Evolutionary conservation across 1,284 basidiomycete species (phyloP).

Genomic region (Mycosarcoma mackinlayi): DNA sequence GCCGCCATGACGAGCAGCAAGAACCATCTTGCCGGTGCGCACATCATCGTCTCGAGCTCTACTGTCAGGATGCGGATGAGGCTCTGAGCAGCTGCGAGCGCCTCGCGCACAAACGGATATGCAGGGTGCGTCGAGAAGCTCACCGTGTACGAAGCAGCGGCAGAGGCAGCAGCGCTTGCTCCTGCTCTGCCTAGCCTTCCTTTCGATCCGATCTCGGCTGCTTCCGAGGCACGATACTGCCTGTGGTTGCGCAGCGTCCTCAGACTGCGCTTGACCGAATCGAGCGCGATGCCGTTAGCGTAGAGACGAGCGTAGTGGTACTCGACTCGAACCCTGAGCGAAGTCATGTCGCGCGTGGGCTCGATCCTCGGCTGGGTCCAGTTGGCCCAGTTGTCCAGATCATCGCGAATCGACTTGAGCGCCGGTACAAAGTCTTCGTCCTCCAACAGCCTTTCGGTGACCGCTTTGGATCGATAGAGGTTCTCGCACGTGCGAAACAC

Average conservation of each 20-base stretch:
- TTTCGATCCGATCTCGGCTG: slow-evolving; percentile 45
- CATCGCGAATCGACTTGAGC: slow-evolving; percentile 48
- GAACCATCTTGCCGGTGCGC: slow-evolving; percentile 54
- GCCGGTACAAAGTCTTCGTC: slow-evolving; percentile 51
- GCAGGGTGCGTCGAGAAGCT: slow-evolving; percentile 52
- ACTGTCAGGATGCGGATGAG: slow-evolving; percentile 51
- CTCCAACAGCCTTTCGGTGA: slow-evolving; percentile 44
- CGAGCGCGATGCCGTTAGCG: slow-evolving; percentile 50
- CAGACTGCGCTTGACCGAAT: slow-evolving; percentile 50
- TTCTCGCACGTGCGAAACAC: slow-evolving; percentile 53
- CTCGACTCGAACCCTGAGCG: slow-evolving; percentile 48
- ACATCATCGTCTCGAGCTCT: slow-evolving; percentile 53
- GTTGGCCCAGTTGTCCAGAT: slow-evolving; percentile 52
- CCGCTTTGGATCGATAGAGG: slow-evolving; percentile 47
- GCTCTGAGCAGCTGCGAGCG: slow-evolving; percentile 51
- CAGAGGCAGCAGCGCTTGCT: slow-evolving; percentile 11
- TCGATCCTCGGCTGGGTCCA: slow-evolving; percentile 52
- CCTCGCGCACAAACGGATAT: slow-evolving; percentile 53
- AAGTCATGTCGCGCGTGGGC: slow-evolving; percentile 50
- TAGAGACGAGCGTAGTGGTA: slow-evolving; percentile 55
- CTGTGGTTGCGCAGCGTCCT: slow-evolving; percentile 34
- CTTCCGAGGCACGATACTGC: slow-evolving; percentile 47
- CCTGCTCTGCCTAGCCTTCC: slow-evolving; percentile 38
- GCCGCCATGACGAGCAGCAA: slow-evolving; percentile 53
- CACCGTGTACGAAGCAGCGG: slow-evolving; percentile 32